Percentiles rank a stretch among this genome's conserved stretches.
These are phyloP conservation scores for Geosmithia morbida DNA, from an alignment of 2,329 filamentous ascomycete genomes.

Conservation along the genomic window DNA sequence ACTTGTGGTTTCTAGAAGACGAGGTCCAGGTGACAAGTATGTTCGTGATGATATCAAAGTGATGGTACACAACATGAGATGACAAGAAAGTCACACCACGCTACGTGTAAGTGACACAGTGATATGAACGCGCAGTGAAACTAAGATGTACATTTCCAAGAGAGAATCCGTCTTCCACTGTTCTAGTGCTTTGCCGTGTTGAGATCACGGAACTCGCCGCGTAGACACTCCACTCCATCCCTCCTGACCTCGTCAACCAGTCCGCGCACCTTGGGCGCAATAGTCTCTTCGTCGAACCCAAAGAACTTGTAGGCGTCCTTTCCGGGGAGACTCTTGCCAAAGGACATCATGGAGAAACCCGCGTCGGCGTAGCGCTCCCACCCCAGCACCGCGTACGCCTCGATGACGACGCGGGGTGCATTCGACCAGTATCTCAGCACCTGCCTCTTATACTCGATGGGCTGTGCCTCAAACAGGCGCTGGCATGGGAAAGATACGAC, in stretches of 20 bases:
- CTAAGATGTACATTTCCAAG: no score
- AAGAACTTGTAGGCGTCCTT: constrained; percentile 40
- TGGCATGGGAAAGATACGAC: constrained; percentile 30
- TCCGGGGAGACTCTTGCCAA: constrained; percentile 40
- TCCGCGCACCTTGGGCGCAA: constrained; percentile 18
- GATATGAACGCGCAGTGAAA: no score
- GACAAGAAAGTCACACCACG: no score
- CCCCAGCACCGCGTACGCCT: constrained; percentile 41
- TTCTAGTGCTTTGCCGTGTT: constrained; percentile 3
- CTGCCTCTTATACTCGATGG: constrained; percentile 26
- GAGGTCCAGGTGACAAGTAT: no score
- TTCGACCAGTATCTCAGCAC: constrained; percentile 26
- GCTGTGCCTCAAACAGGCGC: constrained; percentile 25
- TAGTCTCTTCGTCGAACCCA: constrained; percentile 33
- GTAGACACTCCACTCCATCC: constrained; percentile 8
- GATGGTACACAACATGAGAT: no score
- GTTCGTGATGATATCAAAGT: no score
- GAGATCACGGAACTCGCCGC: constrained; percentile 11
- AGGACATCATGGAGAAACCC: constrained; percentile 34
- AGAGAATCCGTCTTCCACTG: no score
- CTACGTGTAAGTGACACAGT: no score
- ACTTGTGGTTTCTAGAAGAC: no score
- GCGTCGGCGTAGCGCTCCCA: constrained; percentile 49
- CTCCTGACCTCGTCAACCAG: constrained; percentile 10
- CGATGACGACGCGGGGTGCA: constrained; percentile 37